A percentile compares a stretch with the other conserved stretches of the same genome.
Evolutionary conservation across 1,284 basidiomycete species (phyloP).

Genomic region (Waitea zeae): DNA sequence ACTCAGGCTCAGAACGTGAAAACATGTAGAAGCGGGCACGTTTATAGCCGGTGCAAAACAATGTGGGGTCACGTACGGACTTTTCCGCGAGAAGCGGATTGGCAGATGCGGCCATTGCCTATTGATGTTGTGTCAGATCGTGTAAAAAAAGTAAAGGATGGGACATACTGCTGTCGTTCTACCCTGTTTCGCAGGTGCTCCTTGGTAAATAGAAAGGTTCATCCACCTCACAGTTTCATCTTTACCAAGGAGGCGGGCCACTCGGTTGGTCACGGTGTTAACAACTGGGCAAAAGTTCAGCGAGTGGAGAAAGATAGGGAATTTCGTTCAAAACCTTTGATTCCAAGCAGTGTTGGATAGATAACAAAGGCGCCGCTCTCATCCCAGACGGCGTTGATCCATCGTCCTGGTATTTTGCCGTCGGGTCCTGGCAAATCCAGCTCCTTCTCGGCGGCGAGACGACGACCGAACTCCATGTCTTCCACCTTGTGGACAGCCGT

Average conservation of each 20-base stretch:
- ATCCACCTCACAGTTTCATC: constrained; percentile 89
- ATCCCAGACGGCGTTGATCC: constrained; percentile 89
- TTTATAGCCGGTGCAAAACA: constrained; percentile 90
- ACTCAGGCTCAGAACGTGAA: constrained; percentile 84
- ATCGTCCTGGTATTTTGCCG: constrained; percentile 47
- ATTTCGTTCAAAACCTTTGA: constrained; percentile 59
- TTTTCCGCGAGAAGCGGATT: constrained; percentile 88
- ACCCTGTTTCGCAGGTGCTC: constrained; percentile 77
- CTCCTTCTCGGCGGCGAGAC: constrained; percentile 85
- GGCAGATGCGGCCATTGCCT: constrained; percentile 90
- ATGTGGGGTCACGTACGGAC: constrained; percentile 72
- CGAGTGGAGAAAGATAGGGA: neutral
- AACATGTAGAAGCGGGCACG: constrained; percentile 95
- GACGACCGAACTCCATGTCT: constrained; percentile 98
- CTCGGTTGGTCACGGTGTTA: constrained; percentile 87
- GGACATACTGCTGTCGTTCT: constrained; percentile 60
- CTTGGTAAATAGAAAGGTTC: constrained; percentile 85
- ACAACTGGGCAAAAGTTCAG: constrained; percentile 43
- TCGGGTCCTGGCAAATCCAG: constrained; percentile 67
- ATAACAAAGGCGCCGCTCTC: constrained; percentile 90
- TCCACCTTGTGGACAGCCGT: constrained; percentile 85
- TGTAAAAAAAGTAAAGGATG: neutral
- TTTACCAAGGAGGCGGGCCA: constrained; percentile 82
- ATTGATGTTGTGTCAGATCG: constrained; percentile 5
- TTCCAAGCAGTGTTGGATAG: constrained; percentile 86